Base-by-base conservation (phyloP, 345 rosid species). In the Citrus glauca region DNA sequence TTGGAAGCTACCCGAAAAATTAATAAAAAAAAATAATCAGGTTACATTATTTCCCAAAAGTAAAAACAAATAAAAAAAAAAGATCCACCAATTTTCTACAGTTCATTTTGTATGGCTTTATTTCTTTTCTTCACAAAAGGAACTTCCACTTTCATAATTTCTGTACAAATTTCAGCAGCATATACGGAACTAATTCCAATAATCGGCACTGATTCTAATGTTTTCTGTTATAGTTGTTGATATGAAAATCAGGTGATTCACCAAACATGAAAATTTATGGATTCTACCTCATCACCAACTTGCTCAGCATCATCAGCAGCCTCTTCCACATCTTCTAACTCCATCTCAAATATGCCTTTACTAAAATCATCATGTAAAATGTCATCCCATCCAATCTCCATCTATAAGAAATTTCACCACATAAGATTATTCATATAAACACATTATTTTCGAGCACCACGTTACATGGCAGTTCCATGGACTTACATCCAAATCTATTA, bases 401-500 rank as follows among this genome's bases (percentile, higher is more conserved):
- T 84, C 97, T 94, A 73, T 3, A 83, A 33, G 74, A 76, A 76
- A 28, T 61, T 20, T 40, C 50, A 72, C 62, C 40, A 81, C 14
- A 38, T 74, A 70, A 73, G 65, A 56, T 48, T 9, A 4, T 17
- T 48, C 62, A 78, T 3, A 24, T 40, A 69, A 73, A 69, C 27
- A 33, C 53, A 40, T 76, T 27, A 71, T 30, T 66, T 33, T 73
- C 25, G 50, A 7, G 57, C 35, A 45, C 3, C 9, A 50, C 55
- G 24, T 82, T 30, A 27, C n/a, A 37, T 45, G 61, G 71, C 27
- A 69, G 50, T 45, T 69, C 20, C 61, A 30, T 60, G 24, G n/a
- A 85, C 98, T 92, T 84, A 95, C 98, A 85, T 93, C 98, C 85
- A 93, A 89, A 69, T 93, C 98, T 83, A 91, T 83, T 81, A 95